Base-by-base conservation (phyloP, 805 yeast genomes). In the Starmerella scarabaei region DNA sequence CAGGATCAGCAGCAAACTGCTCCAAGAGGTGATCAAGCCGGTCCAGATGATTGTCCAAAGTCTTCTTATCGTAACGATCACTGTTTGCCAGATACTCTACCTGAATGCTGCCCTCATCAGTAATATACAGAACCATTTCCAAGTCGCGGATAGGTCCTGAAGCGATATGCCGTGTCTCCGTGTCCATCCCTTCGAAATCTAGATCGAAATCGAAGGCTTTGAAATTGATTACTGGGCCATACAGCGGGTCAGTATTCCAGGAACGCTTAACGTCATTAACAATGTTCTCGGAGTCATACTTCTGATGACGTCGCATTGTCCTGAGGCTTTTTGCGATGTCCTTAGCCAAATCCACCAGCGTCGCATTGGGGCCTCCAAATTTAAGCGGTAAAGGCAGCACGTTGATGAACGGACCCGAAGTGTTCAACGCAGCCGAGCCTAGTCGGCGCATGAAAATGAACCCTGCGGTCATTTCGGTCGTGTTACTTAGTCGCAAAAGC, bases 131-230 rank as follows among this genome's bases (percentile, higher is more conserved):
- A 2, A 37, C 45, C 5, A 44, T 15, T 15, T 44, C 48, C 8
- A 44, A 23, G 20, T 44, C 48, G 15, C 48, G 35, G n/a, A 44
- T 36, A 4, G 48, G 48, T 7, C 48, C 48, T 1, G 48, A 41
- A 3, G 48, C 48, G 9, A 44, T 17, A 26, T 44, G 48, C 20
- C 41, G 45, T 2, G 48, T 44, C 8, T 3, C 29, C 8, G 30
- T 17, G 1, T 41, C 36, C 11, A 41, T 17, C 2, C 37, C 37
- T 7, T 36, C 38, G 21, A 44, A 38, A 17, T 44, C 48, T 5
- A 44, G 31, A 15, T 27, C 35, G 15, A 33, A 44, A 20, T 44
- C 48, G n/a, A 44, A 44, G 2, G 43, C 43, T 21, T 44, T 44
- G 34, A 33, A 38, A 17, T 44, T 44, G 29, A 44, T 41, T 3